These are phyloP conservation scores for Aspergillus floridensis DNA, from an alignment of 2,329 filamentous ascomycete species.

Conservation along the genomic window DNA sequence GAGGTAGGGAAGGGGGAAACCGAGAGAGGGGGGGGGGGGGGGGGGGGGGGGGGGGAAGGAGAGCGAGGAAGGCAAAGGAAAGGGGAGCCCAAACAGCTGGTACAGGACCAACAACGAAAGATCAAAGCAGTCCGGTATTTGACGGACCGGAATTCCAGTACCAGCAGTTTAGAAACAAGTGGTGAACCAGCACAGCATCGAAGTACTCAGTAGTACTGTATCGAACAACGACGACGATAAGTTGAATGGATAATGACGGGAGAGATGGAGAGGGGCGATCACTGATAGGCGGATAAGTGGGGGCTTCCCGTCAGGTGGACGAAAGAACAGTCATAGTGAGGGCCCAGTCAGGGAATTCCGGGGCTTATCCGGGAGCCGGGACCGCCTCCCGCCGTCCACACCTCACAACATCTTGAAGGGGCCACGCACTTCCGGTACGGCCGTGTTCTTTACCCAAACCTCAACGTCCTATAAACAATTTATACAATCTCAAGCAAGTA, in stretches of 20 bases:
- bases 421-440: no score
- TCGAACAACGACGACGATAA: neutral
- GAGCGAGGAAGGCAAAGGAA: neutral
- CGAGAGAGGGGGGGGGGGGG: neutral
- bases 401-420: no score
- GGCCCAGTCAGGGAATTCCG: no score
- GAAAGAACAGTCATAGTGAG: no score
- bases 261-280: slow-evolving; percentile 8
- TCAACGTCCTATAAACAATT: no score
- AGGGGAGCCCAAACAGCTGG: no score
- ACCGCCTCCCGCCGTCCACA: no score
- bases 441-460: no score
- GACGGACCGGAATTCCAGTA: neutral
- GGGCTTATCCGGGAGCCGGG: no score
- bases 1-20: neutral
- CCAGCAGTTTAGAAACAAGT: neutral
- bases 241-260: slow-evolving; percentile 14
- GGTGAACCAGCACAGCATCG: no score
- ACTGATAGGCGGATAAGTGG: slow-evolving; percentile 21
- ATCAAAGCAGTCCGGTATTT: neutral
- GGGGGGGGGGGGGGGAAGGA: neutral
- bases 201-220: no score
- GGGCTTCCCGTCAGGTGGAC: slow-evolving; percentile 16
- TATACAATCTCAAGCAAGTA: no score
- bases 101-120: neutral